Conservation (phyloP, 306 rosid genomes). For the Prunus campanulata region DNA sequence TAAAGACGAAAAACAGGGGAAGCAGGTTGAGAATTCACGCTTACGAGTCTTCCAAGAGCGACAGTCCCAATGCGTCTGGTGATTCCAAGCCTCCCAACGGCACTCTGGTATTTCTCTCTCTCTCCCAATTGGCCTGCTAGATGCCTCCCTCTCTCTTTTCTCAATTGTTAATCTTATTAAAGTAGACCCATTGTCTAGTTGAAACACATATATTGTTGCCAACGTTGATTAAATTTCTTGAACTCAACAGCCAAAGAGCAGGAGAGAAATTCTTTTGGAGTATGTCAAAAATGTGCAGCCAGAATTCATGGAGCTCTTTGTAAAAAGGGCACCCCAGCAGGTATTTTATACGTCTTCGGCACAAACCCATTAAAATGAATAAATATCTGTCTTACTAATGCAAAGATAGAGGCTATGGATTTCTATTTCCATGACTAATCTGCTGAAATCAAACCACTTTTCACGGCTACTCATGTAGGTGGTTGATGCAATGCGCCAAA, state of each 20-base stretch:
- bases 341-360: conserved; percentile 28
- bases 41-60: conserved; percentile 42
- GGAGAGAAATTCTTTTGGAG: conserved; percentile 91
- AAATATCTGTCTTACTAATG: background rate
- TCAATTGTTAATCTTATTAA: too few relatives aligned
- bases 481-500: conserved; percentile 97
- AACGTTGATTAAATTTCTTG: conserved; percentile 5
- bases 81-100: conserved; percentile 53
- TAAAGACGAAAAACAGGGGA: conserved; percentile 22
- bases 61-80: conserved; percentile 25
- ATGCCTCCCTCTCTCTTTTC: background rate
- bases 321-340: conserved; percentile 93
- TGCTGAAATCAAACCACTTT: background rate
- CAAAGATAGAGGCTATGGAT: background rate
- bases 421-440: background rate
- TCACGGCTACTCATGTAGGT: conserved; percentile 49
- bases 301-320: conserved; percentile 96
- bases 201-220: background rate
- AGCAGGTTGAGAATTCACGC: conserved; percentile 37
- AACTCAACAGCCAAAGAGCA: conserved; percentile 64
- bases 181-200: background rate
- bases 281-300: conserved; percentile 95
- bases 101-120: conserved; percentile 28
- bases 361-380: background rate
- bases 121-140: background rate